Evolutionary conservation across 2,329 filamentous ascomycete genomes (phyloP), one percentile per base, ranked within the genome.

Genomic region (Emergomyces africanus): DNA sequence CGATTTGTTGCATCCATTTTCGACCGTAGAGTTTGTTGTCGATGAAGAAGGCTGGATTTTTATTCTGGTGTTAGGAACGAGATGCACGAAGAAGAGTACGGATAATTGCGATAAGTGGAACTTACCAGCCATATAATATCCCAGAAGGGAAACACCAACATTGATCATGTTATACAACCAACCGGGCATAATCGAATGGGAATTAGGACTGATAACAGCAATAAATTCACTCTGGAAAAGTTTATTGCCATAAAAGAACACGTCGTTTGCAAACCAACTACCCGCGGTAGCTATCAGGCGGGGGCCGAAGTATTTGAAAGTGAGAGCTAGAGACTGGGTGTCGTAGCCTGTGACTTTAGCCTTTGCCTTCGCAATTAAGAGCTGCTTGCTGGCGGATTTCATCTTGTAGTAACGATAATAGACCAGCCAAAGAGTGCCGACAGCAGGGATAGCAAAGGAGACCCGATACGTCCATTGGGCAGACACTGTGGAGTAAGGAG

Each of bases 241-340:
- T 81, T 96, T 96, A 86, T 96, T 96, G 67, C 92, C 92, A 78
- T 97, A 97, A 80, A 97, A 97, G 81, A 97, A 96, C 65, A 97
- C 87, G 70, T 97, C 92, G 74, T 97, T 97, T 77, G 86, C 89
- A 75, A 92, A 97, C 92, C 92, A 97, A 41, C 85, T 83, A 59
- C 88, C 88, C 12, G 91, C 85, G 23, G 92, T 96, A 55, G 92
- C 92, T 23, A 96, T 69, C 28, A 97, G 77, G 66, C 92, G 90
- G 57, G 88, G 87, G 54, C 90, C 90, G 66, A 96, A 97, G 77
- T 95, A 84, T 60, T 76, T 82, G 75, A 91, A 83, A 51, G 89
- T 92, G 68, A 89, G 78, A 65, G 82, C 82, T 58, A 97, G 80
- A 33, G 92, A 95, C 66, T 86, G 77, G n/a, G 88, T 78, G 69